phyloP scores from a whole-genome alignment of 2,329 filamentous ascomycete species.

The Botrytis porri region DNA sequence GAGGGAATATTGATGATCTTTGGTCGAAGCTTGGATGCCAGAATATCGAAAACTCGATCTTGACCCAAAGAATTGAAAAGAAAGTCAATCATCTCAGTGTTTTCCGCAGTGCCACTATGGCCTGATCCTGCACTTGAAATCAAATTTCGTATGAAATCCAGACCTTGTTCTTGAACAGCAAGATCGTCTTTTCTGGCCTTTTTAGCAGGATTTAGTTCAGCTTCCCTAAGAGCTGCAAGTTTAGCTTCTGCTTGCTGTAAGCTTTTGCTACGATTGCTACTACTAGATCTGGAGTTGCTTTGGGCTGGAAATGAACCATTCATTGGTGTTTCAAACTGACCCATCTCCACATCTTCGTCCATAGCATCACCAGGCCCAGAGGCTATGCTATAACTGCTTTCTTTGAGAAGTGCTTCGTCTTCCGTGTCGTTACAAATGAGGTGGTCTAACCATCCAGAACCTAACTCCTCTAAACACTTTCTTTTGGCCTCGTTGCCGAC shows the following conservation, averaged over 20 bases:
- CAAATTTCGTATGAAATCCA: conserved; percentile 87
- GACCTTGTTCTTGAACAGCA: conserved; percentile 83
- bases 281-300: conserved; percentile 30
- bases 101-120: conserved; percentile 50
- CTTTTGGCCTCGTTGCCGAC: conserved; percentile 71
- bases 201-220: conserved; percentile 64
- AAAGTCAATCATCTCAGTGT: conserved; percentile 77
- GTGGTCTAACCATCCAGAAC: conserved; percentile 75
- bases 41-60: conserved; percentile 74
- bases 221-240: conserved; percentile 55
- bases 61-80: conserved; percentile 74
- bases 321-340: conserved; percentile 43
- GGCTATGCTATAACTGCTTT: conserved; percentile 29
- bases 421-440: conserved; percentile 66
- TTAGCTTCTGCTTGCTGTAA: conserved; percentile 51
- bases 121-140: conserved; percentile 56
- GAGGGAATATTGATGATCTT: conserved; percentile 52
- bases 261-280: conserved; percentile 35
- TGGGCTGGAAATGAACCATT: conserved; percentile 26
- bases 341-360: conserved; percentile 59
- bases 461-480: conserved; percentile 72
- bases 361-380: conserved; percentile 41
- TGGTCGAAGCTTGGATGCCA: conserved; percentile 73
- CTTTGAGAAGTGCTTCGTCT: conserved; percentile 47
- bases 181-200: conserved; percentile 74